Evolutionary conservation across 2,329 filamentous ascomycete genomes (phyloP), one percentile per base, ranked within the genome.

Genomic region (Phialophora chinensis): DNA sequence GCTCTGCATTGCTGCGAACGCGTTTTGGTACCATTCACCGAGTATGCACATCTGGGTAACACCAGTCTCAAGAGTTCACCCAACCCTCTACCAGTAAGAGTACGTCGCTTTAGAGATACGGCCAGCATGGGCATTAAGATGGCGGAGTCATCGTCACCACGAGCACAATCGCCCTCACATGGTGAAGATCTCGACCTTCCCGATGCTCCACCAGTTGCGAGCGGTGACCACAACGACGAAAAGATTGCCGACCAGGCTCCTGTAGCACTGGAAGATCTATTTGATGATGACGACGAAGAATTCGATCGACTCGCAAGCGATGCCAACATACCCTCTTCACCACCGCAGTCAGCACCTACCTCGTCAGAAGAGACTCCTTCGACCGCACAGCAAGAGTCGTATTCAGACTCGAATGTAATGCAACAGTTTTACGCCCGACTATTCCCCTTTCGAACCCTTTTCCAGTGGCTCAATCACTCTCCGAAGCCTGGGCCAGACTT

Each of bases 391-490:
- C 12, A 60, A n/a, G 53, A 38, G 60, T 66, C 69, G 17, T 68
- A 68, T 62, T 52, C 31, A 20, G 60, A 68, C 72, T 88, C 91
- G 1, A 91, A 93, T 75, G 86, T 96, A 11, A 93, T 98, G 88
- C 88, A 91, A 73, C 91, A 90, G 70, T 99, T 97, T 81, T 99
- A 99, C 77, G 91, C 96, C 76, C 91, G 95, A 56, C 84, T 99
- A 44, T 98, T 98, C 74, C 95, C 95, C 4, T 99, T 96, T 84
- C 88, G 93, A 66, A 90, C 92, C 68, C 88, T 98, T 23, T 99
- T 97, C 80, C 93, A 97, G 78, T 99, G 95, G 95, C 87, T 99
- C 56, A 99, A 98, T 76, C 95, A 98, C 79, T 92, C 91, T 62
- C 90, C 92, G 6, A 88, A 88, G 6, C 93, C 95, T 0, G 90